Base-by-base conservation (phyloP, 2,329 filamentous ascomycete genomes). In the Rutstroemia sp. region DNA sequence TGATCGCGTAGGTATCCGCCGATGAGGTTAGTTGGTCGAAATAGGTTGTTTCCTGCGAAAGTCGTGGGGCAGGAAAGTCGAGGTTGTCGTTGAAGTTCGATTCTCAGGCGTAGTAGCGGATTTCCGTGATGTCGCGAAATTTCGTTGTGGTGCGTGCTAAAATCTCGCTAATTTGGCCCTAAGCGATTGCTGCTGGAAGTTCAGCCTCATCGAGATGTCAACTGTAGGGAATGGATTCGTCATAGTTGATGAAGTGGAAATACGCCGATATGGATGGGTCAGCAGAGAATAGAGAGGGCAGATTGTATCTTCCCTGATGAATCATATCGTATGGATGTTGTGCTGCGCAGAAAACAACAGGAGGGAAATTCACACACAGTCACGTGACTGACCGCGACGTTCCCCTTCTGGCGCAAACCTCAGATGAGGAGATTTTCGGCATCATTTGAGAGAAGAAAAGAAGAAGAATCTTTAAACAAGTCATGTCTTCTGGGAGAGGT, bases 1-100 rank as follows among this genome's bases (percentile, higher is more conserved):
- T 61, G 60, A 59, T 57, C 62, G 61, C 62, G 59, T 59, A 52
- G 23, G 44, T 61, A 58, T 62, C 61, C 61, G 64, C 57, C 61
- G 64, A 61, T 58, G 60, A 55, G 62, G 53, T 62, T 64, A 42
- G 58, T 57, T 65, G 64, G 64, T 64, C 59, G 62, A 45, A 39
- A 61, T 52, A 23, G 57, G 55, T 50, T 49, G 41, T 58, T 60
- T 60, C 60, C 61, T 61, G 56, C 37, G 62, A 60, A 58, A 58
- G 51, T 45, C 42, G 48, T 48, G 60, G 59, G 62, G 59, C 56
- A 61, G 59, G 53, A 56, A 37, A 34, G 48, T 51, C 27, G 53
- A 56, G 54, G 45, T 58, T 61, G 58, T 63, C 58, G 58, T 58
- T 59, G 55, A 54, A 57, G 23, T 41, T 55, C 51, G 56, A 19